Conservation (phyloP, 768 basidiomycete genomes). For the Sutorius australiensis region DNA sequence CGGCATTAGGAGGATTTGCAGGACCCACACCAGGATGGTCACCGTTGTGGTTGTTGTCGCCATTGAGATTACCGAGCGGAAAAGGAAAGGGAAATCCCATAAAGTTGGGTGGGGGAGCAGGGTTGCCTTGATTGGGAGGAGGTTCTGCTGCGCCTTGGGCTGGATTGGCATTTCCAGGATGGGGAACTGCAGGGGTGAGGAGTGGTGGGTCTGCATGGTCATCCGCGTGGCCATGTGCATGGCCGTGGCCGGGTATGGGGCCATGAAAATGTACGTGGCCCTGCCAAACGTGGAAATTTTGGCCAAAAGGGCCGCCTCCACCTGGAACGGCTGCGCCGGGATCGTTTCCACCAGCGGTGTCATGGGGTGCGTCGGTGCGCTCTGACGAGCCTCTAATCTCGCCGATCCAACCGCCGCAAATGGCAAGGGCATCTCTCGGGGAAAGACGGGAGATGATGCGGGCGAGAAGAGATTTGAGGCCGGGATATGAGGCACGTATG, state of each 20-base stretch:
- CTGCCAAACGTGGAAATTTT: constrained; percentile 5
- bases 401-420: constrained; percentile 32
- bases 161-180: constrained; percentile 3
- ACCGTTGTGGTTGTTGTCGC: neutral
- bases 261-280: constrained; percentile 3
- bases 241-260: neutral
- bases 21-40: neutral
- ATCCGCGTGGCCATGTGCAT: neutral
- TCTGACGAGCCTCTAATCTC: constrained; percentile 29
- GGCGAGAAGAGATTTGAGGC: constrained; percentile 15
- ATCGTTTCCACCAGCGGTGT: neutral
- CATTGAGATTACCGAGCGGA: constrained; percentile 2
- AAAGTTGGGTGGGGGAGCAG: neutral
- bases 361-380: constrained; percentile 1
- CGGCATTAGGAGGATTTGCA: neutral
- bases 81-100: constrained; percentile 7
- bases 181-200: constrained; percentile 4
- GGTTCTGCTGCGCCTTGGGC: neutral
- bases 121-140: constrained; percentile 5
- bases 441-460: constrained; percentile 23
- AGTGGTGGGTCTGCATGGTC: constrained; percentile 13
- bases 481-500: constrained; percentile 33
- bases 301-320: neutral
- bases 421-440: constrained; percentile 29
- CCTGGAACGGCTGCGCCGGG: neutral